Evolutionary conservation across 1,284 basidiomycete genomes (phyloP).

Genomic region (Volvariella surrecta): DNA sequence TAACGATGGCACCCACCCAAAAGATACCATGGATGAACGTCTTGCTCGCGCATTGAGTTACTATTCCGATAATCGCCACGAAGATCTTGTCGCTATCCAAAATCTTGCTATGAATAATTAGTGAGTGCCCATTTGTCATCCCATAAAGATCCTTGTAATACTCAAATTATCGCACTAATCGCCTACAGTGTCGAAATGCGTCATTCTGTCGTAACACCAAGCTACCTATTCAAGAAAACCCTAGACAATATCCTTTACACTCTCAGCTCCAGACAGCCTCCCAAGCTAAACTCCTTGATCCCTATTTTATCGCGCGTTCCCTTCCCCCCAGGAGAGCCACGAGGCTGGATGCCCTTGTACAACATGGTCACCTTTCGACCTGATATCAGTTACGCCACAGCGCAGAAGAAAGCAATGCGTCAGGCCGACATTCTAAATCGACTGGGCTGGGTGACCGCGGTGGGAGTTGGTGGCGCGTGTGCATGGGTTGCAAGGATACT

Average conservation of each 20-base stretch:
- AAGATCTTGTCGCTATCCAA: slow-evolving; percentile 85
- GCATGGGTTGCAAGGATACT: slow-evolving; percentile 30
- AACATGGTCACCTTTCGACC: slow-evolving; percentile 97
- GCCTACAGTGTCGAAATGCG: slow-evolving; percentile 83
- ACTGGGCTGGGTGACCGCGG: slow-evolving; percentile 35
- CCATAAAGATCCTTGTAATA: slow-evolving; percentile 9
- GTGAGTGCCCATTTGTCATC: slow-evolving; percentile 41
- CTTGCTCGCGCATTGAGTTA: slow-evolving; percentile 61
- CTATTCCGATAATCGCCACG: slow-evolving; percentile 78
- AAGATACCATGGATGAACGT: slow-evolving; percentile 37
- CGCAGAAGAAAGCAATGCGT: slow-evolving; percentile 48
- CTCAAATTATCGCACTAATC: slow-evolving; percentile 12
- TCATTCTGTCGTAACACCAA: slow-evolving; percentile 78
- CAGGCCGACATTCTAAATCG: slow-evolving; percentile 47
- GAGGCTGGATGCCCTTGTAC: slow-evolving; percentile 89
- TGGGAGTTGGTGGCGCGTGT: slow-evolving; percentile 33
- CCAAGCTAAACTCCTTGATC: slow-evolving; percentile 30
- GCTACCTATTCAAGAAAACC: slow-evolving; percentile 75
- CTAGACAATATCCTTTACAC: slow-evolving; percentile 74
- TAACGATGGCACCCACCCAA: slow-evolving; percentile 17
- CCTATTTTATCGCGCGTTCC: slow-evolving; percentile 35
- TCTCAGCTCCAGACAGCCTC: slow-evolving; percentile 39
- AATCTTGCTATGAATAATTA: slow-evolving; percentile 95
- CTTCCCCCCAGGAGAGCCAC: slow-evolving; percentile 47
- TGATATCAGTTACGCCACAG: slow-evolving; percentile 83